These are phyloP conservation scores for Arthrobotrys iridis DNA, from an alignment of 2,329 filamentous ascomycete species.

Conservation along the genomic window DNA sequence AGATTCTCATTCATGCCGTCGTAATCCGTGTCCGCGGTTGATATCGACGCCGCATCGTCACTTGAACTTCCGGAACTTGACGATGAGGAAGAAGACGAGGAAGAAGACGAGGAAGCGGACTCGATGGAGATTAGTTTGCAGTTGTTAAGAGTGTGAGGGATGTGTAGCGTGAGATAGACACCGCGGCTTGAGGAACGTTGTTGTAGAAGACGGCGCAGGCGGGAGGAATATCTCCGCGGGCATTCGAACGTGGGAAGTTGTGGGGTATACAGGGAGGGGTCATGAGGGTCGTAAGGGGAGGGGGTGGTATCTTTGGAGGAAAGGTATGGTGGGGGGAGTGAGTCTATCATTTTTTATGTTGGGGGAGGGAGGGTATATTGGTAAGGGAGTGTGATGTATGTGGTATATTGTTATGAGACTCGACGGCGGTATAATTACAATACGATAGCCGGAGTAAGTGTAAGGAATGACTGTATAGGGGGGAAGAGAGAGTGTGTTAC, in stretches of 20 bases:
- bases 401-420: neutral
- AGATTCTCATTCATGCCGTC: constrained; percentile 46
- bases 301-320: constrained; percentile 21
- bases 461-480: constrained; percentile 3
- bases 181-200: constrained; percentile 39
- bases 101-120: constrained; percentile 9
- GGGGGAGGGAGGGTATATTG: neutral
- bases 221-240: constrained; percentile 19
- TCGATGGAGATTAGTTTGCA: constrained; percentile 50
- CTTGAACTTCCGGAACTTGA: neutral
- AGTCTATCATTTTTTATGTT: constrained; percentile 21
- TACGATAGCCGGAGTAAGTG: neutral
- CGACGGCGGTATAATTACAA: neutral
- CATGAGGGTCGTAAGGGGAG: constrained; percentile 34
- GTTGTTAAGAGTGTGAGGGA: constrained; percentile 39
- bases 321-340: constrained; percentile 42
- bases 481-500: neutral
- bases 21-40: constrained; percentile 20
- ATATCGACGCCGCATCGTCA: constrained; percentile 21
- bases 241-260: constrained; percentile 13
- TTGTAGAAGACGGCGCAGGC: constrained; percentile 42
- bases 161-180: constrained; percentile 46
- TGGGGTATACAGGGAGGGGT: neutral
- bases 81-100: neutral
- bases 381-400: neutral